Evolutionary conservation across 208 protist genomes (phyloP).

Genomic region (Trypanosoma scelopori): DNA sequence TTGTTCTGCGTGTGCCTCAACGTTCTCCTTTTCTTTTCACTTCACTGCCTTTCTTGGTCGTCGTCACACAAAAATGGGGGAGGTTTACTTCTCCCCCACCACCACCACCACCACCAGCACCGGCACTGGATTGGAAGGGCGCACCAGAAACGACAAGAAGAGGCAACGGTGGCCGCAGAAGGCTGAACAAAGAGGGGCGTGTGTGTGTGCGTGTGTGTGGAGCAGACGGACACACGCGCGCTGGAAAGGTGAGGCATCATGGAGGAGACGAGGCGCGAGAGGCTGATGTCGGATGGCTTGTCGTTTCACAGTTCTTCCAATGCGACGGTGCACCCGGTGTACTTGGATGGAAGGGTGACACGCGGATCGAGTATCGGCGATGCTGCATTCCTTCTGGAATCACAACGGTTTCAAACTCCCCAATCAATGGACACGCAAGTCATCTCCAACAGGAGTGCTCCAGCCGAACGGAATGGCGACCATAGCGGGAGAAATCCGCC

Average conservation of each 20-base stretch:
- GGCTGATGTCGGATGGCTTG: not conserved
- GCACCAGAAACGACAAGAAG: not conserved
- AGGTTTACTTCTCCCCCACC: not conserved
- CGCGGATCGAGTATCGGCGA: not conserved
- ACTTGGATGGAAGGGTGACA: not conserved
- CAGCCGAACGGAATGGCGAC: not conserved
- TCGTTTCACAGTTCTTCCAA: slow-evolving; percentile 10
- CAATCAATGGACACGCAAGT: not conserved
- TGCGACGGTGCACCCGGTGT: not conserved
- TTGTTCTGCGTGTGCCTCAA: too few relatives aligned
- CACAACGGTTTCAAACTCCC: not conserved
- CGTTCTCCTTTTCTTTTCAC: slow-evolving; percentile 3
- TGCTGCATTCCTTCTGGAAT: not conserved
- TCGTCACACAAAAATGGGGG: not conserved
- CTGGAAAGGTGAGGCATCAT: not conserved
- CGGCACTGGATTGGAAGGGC: not conserved
- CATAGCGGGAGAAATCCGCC: not conserved
- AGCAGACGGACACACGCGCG: not conserved
- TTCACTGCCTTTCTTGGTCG: not conserved
- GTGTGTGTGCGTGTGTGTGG: too few relatives aligned
- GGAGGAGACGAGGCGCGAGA: not conserved
- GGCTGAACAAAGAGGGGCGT: not conserved
- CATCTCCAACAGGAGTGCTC: not conserved
- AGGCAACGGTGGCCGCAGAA: not conserved
- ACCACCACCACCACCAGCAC: too few relatives aligned